These are phyloP conservation scores for Ensete ventricosum DNA, from an alignment of 176 grass and related monocot species.

Conservation along the genomic window DNA sequence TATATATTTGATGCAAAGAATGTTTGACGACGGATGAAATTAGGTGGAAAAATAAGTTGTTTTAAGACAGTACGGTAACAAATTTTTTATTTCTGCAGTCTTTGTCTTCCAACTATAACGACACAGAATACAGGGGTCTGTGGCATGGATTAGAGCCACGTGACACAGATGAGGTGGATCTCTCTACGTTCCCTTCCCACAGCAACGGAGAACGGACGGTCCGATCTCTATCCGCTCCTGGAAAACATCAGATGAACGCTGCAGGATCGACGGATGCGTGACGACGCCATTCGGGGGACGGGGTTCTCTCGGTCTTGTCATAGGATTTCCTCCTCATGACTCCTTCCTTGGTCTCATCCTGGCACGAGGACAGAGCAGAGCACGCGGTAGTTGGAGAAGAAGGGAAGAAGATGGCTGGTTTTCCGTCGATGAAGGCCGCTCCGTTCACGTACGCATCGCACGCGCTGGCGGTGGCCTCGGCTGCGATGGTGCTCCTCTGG, in stretches of 20 bases:
- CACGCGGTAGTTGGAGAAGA: not conserved
- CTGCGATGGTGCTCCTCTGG: constrained; percentile 76
- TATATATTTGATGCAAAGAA: too few relatives aligned
- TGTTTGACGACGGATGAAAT: too few relatives aligned
- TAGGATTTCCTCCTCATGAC: not conserved
- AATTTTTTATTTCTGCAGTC: too few relatives aligned
- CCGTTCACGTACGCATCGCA: constrained; percentile 71
- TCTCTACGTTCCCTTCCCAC: too few relatives aligned
- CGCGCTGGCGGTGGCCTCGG: constrained; percentile 41
- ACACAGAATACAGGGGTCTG: not conserved
- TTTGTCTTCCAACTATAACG: too few relatives aligned
- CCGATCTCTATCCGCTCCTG: not conserved
- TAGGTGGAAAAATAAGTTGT: too few relatives aligned
- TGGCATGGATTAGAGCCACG: not conserved
- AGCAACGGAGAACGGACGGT: not conserved
- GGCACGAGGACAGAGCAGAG: not conserved
- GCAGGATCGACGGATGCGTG: not conserved
- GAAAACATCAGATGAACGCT: not conserved
- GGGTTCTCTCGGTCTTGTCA: too few relatives aligned
- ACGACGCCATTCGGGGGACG: too few relatives aligned
- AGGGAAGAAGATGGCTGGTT: constrained; percentile 14
- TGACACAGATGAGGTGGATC: too few relatives aligned
- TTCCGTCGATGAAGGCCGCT: constrained; percentile 40
- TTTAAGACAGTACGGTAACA: too few relatives aligned
- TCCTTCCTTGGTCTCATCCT: not conserved